These are phyloP conservation scores for Nemania abortiva DNA, from an alignment of 2,329 filamentous ascomycete species.

Conservation along the genomic window DNA sequence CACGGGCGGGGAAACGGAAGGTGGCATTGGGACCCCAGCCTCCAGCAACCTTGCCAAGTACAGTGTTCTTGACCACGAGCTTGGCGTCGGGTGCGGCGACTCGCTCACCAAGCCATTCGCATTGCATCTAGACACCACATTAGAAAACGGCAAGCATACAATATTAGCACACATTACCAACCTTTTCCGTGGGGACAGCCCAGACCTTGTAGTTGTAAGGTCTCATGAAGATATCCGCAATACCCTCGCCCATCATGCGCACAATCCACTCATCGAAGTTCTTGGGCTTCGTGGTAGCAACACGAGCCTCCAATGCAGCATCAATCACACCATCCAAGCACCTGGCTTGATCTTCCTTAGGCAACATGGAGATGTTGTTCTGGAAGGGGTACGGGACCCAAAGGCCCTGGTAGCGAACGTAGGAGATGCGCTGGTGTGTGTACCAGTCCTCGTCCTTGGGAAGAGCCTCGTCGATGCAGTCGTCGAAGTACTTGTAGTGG, in stretches of 20 bases:
- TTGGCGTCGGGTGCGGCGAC: conserved; percentile 97
- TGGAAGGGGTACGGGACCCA: conserved; percentile 99
- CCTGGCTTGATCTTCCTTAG: conserved; percentile 95
- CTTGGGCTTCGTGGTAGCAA: conserved; percentile 90
- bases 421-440: conserved; percentile 97
- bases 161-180: conserved; percentile 57
- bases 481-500: conserved; percentile 99
- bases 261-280: conserved; percentile 99
- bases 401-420: conserved; percentile 94
- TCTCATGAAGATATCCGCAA: conserved; percentile 97
- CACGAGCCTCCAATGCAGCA: conserved; percentile 86
- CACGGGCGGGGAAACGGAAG: conserved; percentile 96
- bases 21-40: conserved; percentile 99
- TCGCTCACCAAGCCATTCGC: conserved; percentile 97
- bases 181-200: conserved; percentile 97
- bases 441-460: conserved; percentile 97
- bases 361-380: conserved; percentile 99
- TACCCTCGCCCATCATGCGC: conserved; percentile 87
- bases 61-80: conserved; percentile 90
- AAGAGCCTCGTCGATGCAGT: conserved; percentile 96
- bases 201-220: conserved; percentile 99
- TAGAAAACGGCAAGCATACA: conserved; percentile 25
- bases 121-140: conserved; percentile 85
- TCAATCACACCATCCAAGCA: conserved; percentile 97
- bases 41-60: conserved; percentile 94